Percentiles rank a stretch among this genome's conserved stretches.
These are phyloP conservation scores for Cicer judaicum DNA, from an alignment of 306 rosid genomes.

Conservation along the genomic window DNA sequence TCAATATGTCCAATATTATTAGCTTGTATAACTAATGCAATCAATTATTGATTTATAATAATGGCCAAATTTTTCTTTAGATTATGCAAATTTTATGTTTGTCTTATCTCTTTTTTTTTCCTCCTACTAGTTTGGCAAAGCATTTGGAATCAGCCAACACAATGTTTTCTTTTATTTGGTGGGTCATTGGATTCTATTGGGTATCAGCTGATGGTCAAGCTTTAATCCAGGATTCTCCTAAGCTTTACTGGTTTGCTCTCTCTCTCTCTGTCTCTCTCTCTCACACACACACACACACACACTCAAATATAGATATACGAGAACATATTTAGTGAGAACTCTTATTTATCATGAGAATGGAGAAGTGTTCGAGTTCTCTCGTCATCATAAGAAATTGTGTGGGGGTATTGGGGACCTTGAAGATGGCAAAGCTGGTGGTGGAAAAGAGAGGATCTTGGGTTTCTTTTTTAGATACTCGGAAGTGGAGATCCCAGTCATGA, in stretches of 20 bases:
- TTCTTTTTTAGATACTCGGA: not conserved
- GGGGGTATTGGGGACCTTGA: not conserved
- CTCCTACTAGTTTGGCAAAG: conserved; percentile 66
- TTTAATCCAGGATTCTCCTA: conserved; percentile 72
- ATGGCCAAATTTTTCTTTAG: not conserved
- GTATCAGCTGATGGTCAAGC: conserved; percentile 77
- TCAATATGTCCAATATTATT: not conserved
- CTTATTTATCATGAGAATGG: not conserved
- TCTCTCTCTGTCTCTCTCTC: conserved; percentile 15
- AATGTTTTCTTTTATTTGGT: conserved; percentile 97
- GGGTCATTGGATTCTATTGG: conserved; percentile 99
- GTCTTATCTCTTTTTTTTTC: not conserved
- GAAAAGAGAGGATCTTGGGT: not conserved
- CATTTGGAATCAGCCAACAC: conserved; percentile 97
- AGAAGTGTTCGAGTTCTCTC: not conserved
- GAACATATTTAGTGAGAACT: not conserved
- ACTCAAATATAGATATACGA: not conserved
- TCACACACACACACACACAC: not conserved
- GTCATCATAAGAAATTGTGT: not conserved
- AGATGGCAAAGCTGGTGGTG: conserved; percentile 15
- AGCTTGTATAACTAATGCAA: not conserved
- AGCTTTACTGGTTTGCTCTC: conserved; percentile 84
- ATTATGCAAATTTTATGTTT: conserved; percentile 21
- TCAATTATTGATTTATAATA: conserved; percentile 7
- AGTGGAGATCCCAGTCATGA: not conserved